These are phyloP conservation scores for Colletotrichum shisoi DNA, from an alignment of 2,329 filamentous ascomycete species.

Conservation along the genomic window DNA sequence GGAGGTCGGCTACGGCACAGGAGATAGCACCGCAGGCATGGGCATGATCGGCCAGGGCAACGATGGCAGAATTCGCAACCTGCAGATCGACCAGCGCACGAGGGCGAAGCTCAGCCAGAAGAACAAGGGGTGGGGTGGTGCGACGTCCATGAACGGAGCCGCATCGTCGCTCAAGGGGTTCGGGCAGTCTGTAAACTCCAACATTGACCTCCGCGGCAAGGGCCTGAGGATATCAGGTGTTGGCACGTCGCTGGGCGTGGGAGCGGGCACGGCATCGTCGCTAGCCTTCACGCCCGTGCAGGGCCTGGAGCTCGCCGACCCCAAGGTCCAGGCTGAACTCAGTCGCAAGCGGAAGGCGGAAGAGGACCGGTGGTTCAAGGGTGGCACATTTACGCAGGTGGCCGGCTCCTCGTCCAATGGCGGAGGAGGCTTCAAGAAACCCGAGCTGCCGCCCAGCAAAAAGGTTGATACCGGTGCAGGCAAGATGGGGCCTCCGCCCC, in stretches of 20 bases:
- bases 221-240: constrained; percentile 85
- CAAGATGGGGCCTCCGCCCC: constrained; percentile 57
- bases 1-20: constrained; percentile 88
- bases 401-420: constrained; percentile 62
- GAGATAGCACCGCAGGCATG: constrained; percentile 84
- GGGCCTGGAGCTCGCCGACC: constrained; percentile 92
- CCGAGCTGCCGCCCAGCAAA: constrained; percentile 76
- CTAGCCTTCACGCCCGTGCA: constrained; percentile 95
- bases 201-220: constrained; percentile 76
- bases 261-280: constrained; percentile 76
- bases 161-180: constrained; percentile 86
- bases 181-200: constrained; percentile 67
- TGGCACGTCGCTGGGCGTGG: constrained; percentile 68
- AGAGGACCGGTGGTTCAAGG: constrained; percentile 95
- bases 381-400: constrained; percentile 94
- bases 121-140: constrained; percentile 91
- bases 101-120: constrained; percentile 93
- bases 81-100: constrained; percentile 92
- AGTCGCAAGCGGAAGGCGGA: constrained; percentile 91
- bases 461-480: constrained; percentile 71
- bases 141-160: constrained; percentile 69
- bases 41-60: constrained; percentile 94
- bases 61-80: constrained; percentile 85
- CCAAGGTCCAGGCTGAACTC: constrained; percentile 86
- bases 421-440: constrained; percentile 77